A percentile compares a stretch with the other conserved stretches of the same genome.
phyloP scores from a whole-genome alignment of 768 basidiomycete species.

The Lentinula guzmanii region DNA sequence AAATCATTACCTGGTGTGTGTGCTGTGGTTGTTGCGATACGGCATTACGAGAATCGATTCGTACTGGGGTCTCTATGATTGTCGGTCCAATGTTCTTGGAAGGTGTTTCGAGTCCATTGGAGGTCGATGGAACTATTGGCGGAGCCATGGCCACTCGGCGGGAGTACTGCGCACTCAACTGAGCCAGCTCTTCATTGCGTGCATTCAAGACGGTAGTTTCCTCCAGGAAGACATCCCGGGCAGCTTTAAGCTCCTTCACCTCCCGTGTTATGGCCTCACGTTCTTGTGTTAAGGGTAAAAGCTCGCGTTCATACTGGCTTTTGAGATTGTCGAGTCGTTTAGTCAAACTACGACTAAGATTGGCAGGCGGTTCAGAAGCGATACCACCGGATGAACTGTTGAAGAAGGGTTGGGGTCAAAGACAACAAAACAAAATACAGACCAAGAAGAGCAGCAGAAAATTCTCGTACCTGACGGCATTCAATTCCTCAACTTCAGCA shows the following conservation, averaged over 20 bases:
- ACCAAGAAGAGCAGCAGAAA: background rate
- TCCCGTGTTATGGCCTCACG: slow-evolving; percentile 76
- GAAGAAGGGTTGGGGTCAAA: background rate
- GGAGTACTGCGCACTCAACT: slow-evolving; percentile 77
- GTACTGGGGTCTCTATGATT: slow-evolving; percentile 1
- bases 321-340: slow-evolving; percentile 85
- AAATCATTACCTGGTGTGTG: slow-evolving; percentile 11
- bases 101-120: slow-evolving; percentile 23
- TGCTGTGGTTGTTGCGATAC: slow-evolving; percentile 15
- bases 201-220: slow-evolving; percentile 88
- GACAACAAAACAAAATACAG: no score
- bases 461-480: slow-evolving; percentile 40
- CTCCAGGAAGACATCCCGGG: slow-evolving; percentile 82
- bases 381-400: slow-evolving; percentile 13
- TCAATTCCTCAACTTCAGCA: slow-evolving; percentile 91
- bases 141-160: slow-evolving; percentile 62
- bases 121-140: background rate
- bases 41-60: slow-evolving; percentile 13
- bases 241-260: slow-evolving; percentile 79
- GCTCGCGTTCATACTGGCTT: slow-evolving; percentile 80
- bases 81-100: slow-evolving; percentile 14
- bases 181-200: slow-evolving; percentile 88
- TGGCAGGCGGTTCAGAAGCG: slow-evolving; percentile 33
- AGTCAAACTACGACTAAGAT: slow-evolving; percentile 66
- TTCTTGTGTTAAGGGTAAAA: slow-evolving; percentile 77